These are phyloP conservation scores for Chytriomyces sp. DNA, from an alignment of 192 early-diverging fungal species.

Conservation along the genomic window DNA sequence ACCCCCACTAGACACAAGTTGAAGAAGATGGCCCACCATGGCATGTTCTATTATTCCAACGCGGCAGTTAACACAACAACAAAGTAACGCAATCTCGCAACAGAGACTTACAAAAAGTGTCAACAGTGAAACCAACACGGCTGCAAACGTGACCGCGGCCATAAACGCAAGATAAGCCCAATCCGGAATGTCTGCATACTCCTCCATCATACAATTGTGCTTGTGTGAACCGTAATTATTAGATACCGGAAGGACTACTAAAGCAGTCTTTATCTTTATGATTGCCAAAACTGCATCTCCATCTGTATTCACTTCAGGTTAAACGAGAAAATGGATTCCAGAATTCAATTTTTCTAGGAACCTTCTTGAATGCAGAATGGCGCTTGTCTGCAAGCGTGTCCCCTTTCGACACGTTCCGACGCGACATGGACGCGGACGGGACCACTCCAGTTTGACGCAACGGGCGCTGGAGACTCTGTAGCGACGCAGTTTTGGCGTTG, in stretches of 20 bases:
- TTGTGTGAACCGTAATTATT: conserved; percentile 55
- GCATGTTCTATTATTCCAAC: too few species aligned
- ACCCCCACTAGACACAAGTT: conserved; percentile 24
- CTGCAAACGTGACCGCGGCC: conserved; percentile 14
- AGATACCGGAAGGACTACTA: too few species aligned
- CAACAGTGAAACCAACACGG: neutral
- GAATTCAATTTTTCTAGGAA: too few species aligned
- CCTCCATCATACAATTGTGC: conserved; percentile 68
- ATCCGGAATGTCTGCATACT: conserved; percentile 66
- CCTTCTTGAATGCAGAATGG: too few species aligned
- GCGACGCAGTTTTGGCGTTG: neutral
- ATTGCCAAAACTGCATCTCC: too few species aligned
- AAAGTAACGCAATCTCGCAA: too few species aligned
- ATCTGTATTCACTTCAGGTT: too few species aligned
- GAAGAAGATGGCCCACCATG: conserved; percentile 68
- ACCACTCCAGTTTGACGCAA: neutral
- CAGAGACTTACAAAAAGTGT: too few species aligned
- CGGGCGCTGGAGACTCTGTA: neutral
- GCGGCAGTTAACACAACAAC: too few species aligned
- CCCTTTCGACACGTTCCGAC: neutral
- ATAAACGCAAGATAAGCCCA: conserved; percentile 60
- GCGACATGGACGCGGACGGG: neutral
- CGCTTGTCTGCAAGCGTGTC: too few species aligned
- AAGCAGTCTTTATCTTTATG: too few species aligned
- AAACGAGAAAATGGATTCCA: too few species aligned